Evolutionary conservation across 345 rosid genomes (phyloP).

Genomic region (Lepidium aucheri): DNA sequence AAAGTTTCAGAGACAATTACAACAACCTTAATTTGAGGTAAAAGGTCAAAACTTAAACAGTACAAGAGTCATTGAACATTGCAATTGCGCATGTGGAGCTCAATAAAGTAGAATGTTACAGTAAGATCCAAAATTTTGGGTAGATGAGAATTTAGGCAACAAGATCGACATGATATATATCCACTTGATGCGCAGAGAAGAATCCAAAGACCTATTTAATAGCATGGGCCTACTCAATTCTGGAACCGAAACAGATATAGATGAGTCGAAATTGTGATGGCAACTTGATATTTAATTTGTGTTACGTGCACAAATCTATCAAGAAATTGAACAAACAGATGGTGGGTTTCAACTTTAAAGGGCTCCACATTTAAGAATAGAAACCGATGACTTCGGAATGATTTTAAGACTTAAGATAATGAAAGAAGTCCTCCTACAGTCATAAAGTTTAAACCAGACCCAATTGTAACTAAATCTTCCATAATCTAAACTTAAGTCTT

Average conservation of each 20-base stretch:
- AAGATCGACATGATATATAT: neutral
- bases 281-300: neutral
- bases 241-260: slow-evolving; percentile 1
- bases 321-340: slow-evolving; percentile 15
- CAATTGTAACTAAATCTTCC: neutral
- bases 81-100: neutral
- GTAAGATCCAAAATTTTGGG: slow-evolving; percentile 3
- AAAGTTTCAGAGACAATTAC: neutral
- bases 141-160: slow-evolving; percentile 8
- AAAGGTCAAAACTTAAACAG: neutral
- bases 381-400: neutral
- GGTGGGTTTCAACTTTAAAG: slow-evolving; percentile 5
- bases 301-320: slow-evolving; percentile 23
- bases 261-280: neutral
- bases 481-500: slow-evolving; percentile 1
- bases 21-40: neutral
- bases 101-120: neutral
- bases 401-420: neutral
- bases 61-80: neutral
- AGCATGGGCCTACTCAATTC: slow-evolving; percentile 12
- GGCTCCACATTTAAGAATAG: slow-evolving; percentile 18
- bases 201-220: slow-evolving; percentile 18
- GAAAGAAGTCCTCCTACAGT: neutral
- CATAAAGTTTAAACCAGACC: neutral
- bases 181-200: slow-evolving; percentile 17